Base-by-base conservation (phyloP, 495 filamentous ascomycete species). In the Sabuloglossum arenarium region DNA sequence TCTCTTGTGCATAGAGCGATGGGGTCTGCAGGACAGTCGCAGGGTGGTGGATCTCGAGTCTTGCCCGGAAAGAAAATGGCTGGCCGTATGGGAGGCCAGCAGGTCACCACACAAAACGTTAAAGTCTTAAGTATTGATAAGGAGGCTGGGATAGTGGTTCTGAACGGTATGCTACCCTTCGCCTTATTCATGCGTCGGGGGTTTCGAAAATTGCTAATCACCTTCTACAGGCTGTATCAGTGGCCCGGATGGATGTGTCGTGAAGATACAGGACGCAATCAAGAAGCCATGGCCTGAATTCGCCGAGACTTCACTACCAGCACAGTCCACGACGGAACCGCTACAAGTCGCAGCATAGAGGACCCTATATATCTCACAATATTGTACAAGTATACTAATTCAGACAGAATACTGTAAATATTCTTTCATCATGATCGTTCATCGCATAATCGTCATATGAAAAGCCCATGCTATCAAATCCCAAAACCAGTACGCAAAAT, bases 31-130 rank as follows among this genome's bases (percentile, higher is more conserved):
- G 91, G 91, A 60, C 85, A 81, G 37, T 81, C 81, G 62, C 91
- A 98, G 68, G 91, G 91, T 60, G 80, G 85, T 66, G 91, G 91
- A 67, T 91, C 86, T 45, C 75, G 91, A 62, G 91, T 98, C 43
- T 77, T 83, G 58, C 91, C 91, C 0, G 91, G 91, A 53, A 98
- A 98, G 80, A 86, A 85, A 69, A 98, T 98, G 91, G 79, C 91
- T 23, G 91, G 91, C 56, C 77, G 86, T 46, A 96, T 98, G 91
- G 91, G 91, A 25, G 81, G 81, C 56, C 73, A 89, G 67, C 78
- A 79, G 60, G 83, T 86, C 45, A 98, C 91, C 37, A 72, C 86
- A 19, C 88, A 96, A 74, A 93, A 93, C 66, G 68, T 94, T 60
- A 85, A 85, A 69, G 80, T 98, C 54, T 69, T 98, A 63, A 80